These are phyloP conservation scores for Arthrobotrys megalospora DNA, from an alignment of 2,329 filamentous ascomycete species.

Conservation along the genomic window DNA sequence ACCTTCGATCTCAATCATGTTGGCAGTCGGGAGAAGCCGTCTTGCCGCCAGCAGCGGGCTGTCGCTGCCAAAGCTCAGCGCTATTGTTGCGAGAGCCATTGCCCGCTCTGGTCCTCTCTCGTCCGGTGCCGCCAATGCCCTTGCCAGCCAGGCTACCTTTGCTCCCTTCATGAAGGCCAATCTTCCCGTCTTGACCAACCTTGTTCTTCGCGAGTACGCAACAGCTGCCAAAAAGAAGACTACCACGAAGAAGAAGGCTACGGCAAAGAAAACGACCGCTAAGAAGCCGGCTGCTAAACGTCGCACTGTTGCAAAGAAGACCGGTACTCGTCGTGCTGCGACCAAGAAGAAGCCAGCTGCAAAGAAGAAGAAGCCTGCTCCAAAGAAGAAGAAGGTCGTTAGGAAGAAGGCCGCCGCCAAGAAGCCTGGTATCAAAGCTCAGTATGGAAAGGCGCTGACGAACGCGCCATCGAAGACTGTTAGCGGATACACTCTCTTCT, in stretches of 20 bases:
- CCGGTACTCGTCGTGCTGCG: conserved; percentile 49
- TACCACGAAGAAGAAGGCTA: conserved; percentile 10
- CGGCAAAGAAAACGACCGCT: conserved; percentile 34
- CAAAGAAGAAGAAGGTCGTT: conserved; percentile 39
- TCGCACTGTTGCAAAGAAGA: conserved; percentile 46
- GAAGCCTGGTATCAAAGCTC: conserved; percentile 31
- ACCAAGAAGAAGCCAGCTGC: conserved; percentile 35
- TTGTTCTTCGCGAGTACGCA: conserved; percentile 55
- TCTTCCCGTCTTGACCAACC: conserved; percentile 42
- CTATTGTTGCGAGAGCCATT: conserved; percentile 53
- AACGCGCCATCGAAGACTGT: conserved; percentile 25
- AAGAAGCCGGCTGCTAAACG: conserved; percentile 45
- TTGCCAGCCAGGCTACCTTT: conserved; percentile 35
- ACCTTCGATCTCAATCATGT: conserved; percentile 34
- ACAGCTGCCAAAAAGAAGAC: conserved; percentile 52
- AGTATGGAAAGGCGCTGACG: conserved; percentile 28
- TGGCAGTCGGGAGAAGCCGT: conserved; percentile 57
- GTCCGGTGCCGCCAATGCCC: conserved; percentile 44
- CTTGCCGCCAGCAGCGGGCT: conserved; percentile 48
- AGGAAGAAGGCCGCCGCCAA: conserved; percentile 40
- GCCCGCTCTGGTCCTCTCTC: conserved; percentile 55
- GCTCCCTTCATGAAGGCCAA: conserved; percentile 60
- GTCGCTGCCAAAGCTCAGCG: conserved; percentile 54
- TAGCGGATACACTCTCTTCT: conserved; percentile 37
- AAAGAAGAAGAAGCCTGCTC: conserved; percentile 48